A percentile compares a stretch with the other conserved stretches of the same genome.
phyloP scores from a whole-genome alignment of 805 yeast species.

The Yarrowia sp. region DNA sequence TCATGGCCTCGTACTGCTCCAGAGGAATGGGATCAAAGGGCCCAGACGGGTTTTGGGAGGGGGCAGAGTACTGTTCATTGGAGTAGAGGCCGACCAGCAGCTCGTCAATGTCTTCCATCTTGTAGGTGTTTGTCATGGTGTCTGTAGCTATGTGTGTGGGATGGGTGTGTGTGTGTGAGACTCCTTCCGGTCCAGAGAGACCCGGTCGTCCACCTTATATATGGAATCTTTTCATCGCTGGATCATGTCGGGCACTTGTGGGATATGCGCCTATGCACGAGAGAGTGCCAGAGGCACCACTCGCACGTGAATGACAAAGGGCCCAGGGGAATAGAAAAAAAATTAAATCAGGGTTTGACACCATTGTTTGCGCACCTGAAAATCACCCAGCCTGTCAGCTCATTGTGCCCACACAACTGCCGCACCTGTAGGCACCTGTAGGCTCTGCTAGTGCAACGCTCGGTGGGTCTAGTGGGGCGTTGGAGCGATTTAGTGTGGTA shows the following conservation, averaged over 20 bases:
- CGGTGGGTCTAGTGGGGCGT: neutral
- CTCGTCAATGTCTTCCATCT: constrained; percentile 31
- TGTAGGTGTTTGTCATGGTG: neutral
- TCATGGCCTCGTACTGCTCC: constrained; percentile 15
- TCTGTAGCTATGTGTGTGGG: neutral
- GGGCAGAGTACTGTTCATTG: neutral
- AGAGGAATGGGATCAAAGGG: constrained; percentile 22
- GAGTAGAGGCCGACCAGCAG: constrained; percentile 22
- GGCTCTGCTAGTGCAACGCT: neutral
- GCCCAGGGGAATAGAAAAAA: neutral
- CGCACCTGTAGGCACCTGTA: neutral
- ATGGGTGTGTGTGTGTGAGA: too few species aligned
- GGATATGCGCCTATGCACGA: constrained; percentile 11
- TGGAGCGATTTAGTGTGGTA: too few species aligned
- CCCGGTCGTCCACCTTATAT: constrained; percentile 1
- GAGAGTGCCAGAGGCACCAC: constrained; percentile 9
- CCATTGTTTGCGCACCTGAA: constrained; percentile 1
- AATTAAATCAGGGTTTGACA: constrained; percentile 8
- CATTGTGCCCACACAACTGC: neutral
- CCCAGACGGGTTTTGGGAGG: neutral
- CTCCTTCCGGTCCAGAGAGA: neutral
- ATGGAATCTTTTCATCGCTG: neutral
- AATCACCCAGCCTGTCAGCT: neutral
- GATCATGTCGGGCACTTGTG: neutral
- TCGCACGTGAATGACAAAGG: constrained; percentile 13